A percentile compares a stretch with the other conserved stretches of the same genome.
phyloP scores from a whole-genome alignment of 2,329 filamentous ascomycete genomes.

The Fusarium redolens region DNA sequence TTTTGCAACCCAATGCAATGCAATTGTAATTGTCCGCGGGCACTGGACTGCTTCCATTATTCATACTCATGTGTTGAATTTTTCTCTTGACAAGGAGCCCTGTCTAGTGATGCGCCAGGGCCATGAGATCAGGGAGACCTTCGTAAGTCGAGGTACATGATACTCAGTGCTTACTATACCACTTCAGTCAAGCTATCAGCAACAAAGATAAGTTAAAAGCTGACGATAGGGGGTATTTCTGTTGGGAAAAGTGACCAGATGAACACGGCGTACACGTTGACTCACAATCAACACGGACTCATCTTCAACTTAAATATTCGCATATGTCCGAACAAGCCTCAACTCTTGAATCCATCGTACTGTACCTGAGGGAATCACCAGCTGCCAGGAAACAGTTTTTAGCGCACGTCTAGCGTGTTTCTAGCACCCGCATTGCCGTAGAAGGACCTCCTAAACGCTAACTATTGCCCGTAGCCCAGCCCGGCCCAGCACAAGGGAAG shows the following conservation, averaged over 20 bases:
- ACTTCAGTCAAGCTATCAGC: slow-evolving; percentile 5
- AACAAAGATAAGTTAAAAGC: not conserved
- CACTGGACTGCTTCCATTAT: not conserved
- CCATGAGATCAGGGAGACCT: slow-evolving; percentile 25
- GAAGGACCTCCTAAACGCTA: slow-evolving; percentile 11
- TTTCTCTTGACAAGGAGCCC: slow-evolving; percentile 20
- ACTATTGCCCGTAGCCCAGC: slow-evolving; percentile 9
- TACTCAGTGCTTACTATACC: not conserved
- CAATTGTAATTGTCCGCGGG: not conserved
- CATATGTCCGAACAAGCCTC: not conserved
- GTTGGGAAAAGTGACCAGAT: not conserved
- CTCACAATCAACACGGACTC: not conserved
- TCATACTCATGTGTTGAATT: not conserved
- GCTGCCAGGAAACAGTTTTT: slow-evolving; percentile 30
- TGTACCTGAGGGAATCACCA: slow-evolving; percentile 22
- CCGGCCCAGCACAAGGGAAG: slow-evolving; percentile 7
- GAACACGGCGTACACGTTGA: not conserved
- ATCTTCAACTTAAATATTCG: slow-evolving; percentile 4
- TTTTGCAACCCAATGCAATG: not conserved
- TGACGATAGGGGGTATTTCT: not conserved
- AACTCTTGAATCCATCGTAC: not conserved
- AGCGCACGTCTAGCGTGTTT: slow-evolving; percentile 35
- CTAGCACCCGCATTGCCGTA: slow-evolving; percentile 30
- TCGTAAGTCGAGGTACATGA: slow-evolving; percentile 25
- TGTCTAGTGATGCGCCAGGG: slow-evolving; percentile 26